Base-by-base conservation (phyloP, 805 yeast genomes). In the Teunomyces kruisii region DNA sequence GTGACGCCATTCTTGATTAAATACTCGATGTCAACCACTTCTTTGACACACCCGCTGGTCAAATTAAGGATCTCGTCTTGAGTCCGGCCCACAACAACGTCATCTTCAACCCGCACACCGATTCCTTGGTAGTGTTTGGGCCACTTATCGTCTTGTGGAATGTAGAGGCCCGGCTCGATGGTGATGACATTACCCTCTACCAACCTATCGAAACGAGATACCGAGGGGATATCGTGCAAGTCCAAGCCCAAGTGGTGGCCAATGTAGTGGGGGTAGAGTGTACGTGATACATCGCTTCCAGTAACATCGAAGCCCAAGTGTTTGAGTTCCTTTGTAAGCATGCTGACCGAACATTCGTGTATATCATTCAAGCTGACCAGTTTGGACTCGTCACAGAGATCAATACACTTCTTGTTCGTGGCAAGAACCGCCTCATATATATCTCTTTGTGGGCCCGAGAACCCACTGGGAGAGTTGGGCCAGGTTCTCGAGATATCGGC, bases 211-310 rank as follows among this genome's bases (percentile, higher is more conserved):
- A 69, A 70, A 50, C 89, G 74, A 3, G 92, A 77, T 32, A 74
- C 75, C 2, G 74, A 64, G 4, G 96, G 95, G 30, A 81, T 74
- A 59, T 88, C 96, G 65, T 88, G 96, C 19, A 91, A 86, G 57
- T 91, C 99, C 29, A 94, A 68, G 0, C 99, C 99, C 31, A 94
- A 71, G 58, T 94, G 90, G 64, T 94, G 99, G 5, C 99, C 99
- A 53, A 94, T 84, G 61, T 88, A 90, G 64, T 94, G 99, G 0
- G 98, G 98, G 59, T 91, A 94, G 30, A 86, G 65, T 16, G 51
- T 50, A 30, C 80, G 58, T 31, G 76, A 66, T 36, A 82, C 74
- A 42, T 83, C 84, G 64, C 76, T 67, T 26, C 71, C 73, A 39
- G 75, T 71, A 15, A 84, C 61, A 1, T 71, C 54, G 53, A 91